Base-by-base conservation (phyloP, 2,329 filamentous ascomycete genomes). In the Grosmannia huntii region DNA sequence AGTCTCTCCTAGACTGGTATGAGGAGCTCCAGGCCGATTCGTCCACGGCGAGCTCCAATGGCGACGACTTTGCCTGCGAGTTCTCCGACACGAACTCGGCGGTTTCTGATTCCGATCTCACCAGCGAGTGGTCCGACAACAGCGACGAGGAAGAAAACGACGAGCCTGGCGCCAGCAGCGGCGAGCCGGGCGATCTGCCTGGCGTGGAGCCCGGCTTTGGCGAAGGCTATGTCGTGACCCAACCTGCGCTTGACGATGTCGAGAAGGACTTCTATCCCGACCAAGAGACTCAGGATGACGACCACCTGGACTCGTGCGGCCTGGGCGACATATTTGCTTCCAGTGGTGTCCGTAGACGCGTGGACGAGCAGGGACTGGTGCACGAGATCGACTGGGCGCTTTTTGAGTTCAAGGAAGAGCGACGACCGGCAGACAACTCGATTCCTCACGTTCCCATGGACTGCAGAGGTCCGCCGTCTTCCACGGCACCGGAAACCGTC, bases 331-430 rank as follows among this genome's bases (percentile, higher is more conserved):
- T 97, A 4, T 90, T 95, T 66, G 92, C 92, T 0, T 95, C 90
- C 0, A 96, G 90, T 25, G 92, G 92, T 7, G 87, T 97, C 60
- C 84, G 90, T 5, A 83, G 92, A 33, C 85, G 87, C 68, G 79
- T 76, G 56, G 80, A 85, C 57, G 79, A 82, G 60, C 78, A 86
- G 61, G 84, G 86, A 5, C 74, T 95, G 27, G 76, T 89, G 6
- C 92, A 96, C 68, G 92, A 97, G 70, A 90, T 97, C 51, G 92
- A 97, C 70, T 97, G 92, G 92, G 90, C 91, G 0, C 75, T 97
- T 2, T 90, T 97, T 65, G 83, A 88, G 64, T 89, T 97, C 62
- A 76, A 86, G 12, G 76, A 85, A 7, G 79, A 85, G 12, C 83
- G 92, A 1, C 74, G 85, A 16, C 88, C 92, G 3, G 75, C 80